A percentile compares a stretch with the other conserved stretches of the same genome.
Conservation (phyloP, 164 flowering plant species). For the Umbellularia californica region DNA sequence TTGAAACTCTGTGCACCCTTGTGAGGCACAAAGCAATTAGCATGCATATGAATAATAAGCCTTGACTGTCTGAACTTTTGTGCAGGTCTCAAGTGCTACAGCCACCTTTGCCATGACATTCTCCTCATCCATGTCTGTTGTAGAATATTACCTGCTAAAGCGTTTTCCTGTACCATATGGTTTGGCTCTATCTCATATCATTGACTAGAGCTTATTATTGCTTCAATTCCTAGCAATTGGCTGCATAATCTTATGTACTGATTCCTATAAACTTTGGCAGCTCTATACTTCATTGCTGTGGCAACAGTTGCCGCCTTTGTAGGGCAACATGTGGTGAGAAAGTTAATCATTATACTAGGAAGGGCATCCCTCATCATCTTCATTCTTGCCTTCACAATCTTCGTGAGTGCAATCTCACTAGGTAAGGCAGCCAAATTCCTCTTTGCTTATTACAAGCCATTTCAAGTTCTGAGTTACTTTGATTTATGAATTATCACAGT, state of each 20-base stretch:
- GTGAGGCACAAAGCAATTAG: too few relatives aligned
- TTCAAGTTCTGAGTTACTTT: not conserved
- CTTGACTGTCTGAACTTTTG: slow-evolving; percentile 2
- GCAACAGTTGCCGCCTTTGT: slow-evolving; percentile 84
- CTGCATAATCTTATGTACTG: not conserved
- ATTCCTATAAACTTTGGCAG: slow-evolving; percentile 33
- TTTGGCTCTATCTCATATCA: slow-evolving; percentile 9
- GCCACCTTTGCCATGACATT: slow-evolving; percentile 98
- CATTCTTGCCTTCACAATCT: slow-evolving; percentile 78
- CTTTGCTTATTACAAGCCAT: not conserved
- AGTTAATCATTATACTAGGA: slow-evolving; percentile 58
- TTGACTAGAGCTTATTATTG: not conserved
- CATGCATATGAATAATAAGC: not conserved
- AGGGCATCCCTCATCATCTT: slow-evolving; percentile 92
- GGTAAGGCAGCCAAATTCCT: slow-evolving; percentile 33
- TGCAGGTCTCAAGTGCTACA: slow-evolving; percentile 96
- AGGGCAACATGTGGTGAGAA: slow-evolving; percentile 85
- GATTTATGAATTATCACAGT: too few relatives aligned
- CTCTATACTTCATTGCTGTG: slow-evolving; percentile 66
- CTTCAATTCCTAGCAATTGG: not conserved
- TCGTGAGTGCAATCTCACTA: slow-evolving; percentile 82
- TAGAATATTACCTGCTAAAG: slow-evolving; percentile 87
- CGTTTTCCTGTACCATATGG: slow-evolving; percentile 97
- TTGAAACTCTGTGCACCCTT: too few relatives aligned
- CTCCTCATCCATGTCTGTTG: slow-evolving; percentile 97